Base-by-base conservation (phyloP, 768 basidiomycete species). In the Kwoniella sp. region DNA sequence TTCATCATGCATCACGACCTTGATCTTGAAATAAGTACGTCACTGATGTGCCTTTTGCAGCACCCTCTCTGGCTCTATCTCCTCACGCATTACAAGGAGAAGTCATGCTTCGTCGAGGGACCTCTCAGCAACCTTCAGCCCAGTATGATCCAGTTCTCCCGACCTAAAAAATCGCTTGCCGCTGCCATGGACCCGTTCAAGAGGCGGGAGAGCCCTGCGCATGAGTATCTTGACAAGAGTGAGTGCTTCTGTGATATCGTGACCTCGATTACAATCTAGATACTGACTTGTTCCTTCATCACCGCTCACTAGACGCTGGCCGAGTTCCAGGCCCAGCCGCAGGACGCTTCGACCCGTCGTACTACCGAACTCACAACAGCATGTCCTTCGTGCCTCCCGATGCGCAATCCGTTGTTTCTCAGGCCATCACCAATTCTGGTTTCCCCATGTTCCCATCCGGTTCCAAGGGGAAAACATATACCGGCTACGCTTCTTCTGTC, bases 71-170 rank as follows among this genome's bases (percentile, higher is more conserved):
- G 96, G 96, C 93, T 98, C 76, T 93, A 93, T 81, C 88, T 99
- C 54, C 85, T 99, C 63, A 97, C 93, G 1, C 96, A 99, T 79
- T 99, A 95, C 87, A 98, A 98, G 83, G 96, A 98, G 83, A 92
- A 90, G 81, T 87, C 84, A 58, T 89, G 87, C 73, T 88, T 99
- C 58, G 96, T 99, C 29, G 96, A 99, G 78, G 96, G 96, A 1
- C 92, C 96, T 1, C 84, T 99, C 52, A 97, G 87, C 82, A 98
- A 99, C 82, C 84, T 99, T 37, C 96, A 98, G 79, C 85, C 92
- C 5, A 95, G 93, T 82, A 95, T 99, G 94, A 99, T 99, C 66
- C 96, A 98, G 79, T 97, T 99, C 84, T 93, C 92, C 85, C 94
- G 96, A 82, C 96, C 96, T 31, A 87, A 93, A 63, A 89, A 93